Evolutionary conservation across 441 rosid species (phyloP).

Genomic region (Cnidoscolus chayamansa): DNA sequence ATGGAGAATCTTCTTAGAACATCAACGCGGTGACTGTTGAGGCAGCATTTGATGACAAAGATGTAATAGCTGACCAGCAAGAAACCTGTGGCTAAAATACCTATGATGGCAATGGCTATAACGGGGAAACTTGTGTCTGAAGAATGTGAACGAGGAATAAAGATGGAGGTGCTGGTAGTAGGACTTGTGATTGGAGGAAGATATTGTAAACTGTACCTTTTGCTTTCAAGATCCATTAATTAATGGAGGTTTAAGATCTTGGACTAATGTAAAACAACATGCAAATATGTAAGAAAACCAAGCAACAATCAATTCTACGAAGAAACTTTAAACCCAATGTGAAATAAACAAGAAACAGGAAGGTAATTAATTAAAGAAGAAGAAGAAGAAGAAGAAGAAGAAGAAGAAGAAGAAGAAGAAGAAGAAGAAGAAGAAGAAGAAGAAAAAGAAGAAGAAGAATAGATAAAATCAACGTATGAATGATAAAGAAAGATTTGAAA

Average conservation of each 20-base stretch:
- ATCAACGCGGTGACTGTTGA: conserved; percentile 57
- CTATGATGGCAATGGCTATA: conserved; percentile 64
- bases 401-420: no score
- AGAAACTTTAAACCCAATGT: no score
- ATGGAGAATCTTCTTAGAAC: conserved; percentile 51
- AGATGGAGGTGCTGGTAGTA: conserved; percentile 19
- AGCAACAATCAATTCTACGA: no score
- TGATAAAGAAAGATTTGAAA: conserved; percentile 17
- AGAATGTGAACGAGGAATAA: conserved; percentile 32
- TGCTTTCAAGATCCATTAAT: conserved; percentile 44
- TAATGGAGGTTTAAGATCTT: no score
- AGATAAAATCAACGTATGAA: not conserved
- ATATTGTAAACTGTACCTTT: not conserved
- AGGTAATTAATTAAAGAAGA: not conserved
- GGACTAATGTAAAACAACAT: no score
- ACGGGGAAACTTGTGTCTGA: conserved; percentile 69
- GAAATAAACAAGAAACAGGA: not conserved
- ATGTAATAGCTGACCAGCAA: conserved; percentile 78
- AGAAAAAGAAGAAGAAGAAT: not conserved
- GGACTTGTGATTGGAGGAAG: conserved; percentile 33
- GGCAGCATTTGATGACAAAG: conserved; percentile 82
- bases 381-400: not conserved
- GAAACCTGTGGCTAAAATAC: conserved; percentile 75
- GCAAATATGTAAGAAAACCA: no score
- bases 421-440: no score